Evolutionary conservation across 192 early-diverging fungal genomes (phyloP).

Genomic region (Dimargaris xerosporica): DNA sequence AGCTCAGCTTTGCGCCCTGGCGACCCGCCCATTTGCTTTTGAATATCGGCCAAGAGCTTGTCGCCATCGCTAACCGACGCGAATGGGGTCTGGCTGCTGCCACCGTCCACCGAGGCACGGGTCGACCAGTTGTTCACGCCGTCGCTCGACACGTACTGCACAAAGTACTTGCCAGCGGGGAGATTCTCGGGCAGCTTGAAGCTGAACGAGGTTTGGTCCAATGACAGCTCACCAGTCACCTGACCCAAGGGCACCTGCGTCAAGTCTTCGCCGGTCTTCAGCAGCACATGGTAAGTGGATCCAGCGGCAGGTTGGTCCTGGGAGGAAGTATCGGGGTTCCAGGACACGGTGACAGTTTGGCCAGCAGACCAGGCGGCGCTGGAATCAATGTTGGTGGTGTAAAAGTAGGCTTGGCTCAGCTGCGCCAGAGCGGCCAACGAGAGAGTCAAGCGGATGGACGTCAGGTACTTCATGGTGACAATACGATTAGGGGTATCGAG

Average conservation of each 20-base stretch:
- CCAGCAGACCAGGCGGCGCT: background rate
- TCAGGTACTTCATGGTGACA: slow-evolving; percentile 5
- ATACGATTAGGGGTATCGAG: background rate
- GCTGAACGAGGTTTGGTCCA: background rate
- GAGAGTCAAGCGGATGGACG: background rate
- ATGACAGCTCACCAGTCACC: background rate
- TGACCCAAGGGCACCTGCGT: background rate
- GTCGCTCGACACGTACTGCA: slow-evolving; percentile 2
- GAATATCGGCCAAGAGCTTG: too few relatives aligned
- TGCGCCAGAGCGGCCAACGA: background rate
- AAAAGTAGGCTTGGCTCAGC: slow-evolving; percentile 4
- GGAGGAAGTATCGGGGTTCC: background rate
- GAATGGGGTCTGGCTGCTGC: slow-evolving; percentile 7
- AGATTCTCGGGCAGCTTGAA: background rate
- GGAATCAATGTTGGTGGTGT: slow-evolving; percentile 1
- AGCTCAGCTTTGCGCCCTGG: too few relatives aligned
- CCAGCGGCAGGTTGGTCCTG: background rate
- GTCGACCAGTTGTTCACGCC: slow-evolving; percentile 9
- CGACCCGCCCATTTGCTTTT: too few relatives aligned
- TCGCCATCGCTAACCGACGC: too few relatives aligned
- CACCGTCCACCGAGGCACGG: slow-evolving; percentile 1
- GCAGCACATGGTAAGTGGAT: background rate
- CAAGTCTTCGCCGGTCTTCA: slow-evolving; percentile 3
- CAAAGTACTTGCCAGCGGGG: background rate
- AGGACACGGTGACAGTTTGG: background rate